phyloP scores from a whole-genome alignment of 371 early-diverging fungal species.

The Chytridiales sp. region DNA sequence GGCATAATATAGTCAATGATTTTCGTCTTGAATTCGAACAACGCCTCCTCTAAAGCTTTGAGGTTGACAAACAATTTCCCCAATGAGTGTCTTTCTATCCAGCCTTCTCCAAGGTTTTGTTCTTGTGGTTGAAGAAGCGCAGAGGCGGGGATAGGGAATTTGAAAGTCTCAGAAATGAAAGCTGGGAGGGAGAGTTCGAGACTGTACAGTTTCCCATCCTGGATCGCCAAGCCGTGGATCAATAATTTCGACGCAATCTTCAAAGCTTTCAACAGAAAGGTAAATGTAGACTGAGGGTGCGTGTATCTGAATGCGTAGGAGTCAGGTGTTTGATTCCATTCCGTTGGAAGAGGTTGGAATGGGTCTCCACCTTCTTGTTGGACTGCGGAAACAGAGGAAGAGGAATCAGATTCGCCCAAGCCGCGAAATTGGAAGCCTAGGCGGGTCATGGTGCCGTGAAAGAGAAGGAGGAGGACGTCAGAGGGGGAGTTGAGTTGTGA shows the following conservation, averaged over 20 bases:
- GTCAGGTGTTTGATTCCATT: slow-evolving; percentile 60
- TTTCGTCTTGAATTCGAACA: slow-evolving; percentile 58
- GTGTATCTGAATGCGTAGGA: slow-evolving; percentile 67
- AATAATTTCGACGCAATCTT: slow-evolving; percentile 61
- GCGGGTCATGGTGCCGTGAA: slow-evolving; percentile 60
- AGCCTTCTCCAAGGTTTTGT: too few species aligned
- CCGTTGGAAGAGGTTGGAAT: slow-evolving; percentile 50
- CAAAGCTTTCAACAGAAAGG: slow-evolving; percentile 70
- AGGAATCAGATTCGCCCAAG: slow-evolving; percentile 57
- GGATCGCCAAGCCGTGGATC: slow-evolving; percentile 66
- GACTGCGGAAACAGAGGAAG: neutral
- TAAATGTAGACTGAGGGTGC: slow-evolving; percentile 68
- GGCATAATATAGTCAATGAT: slow-evolving; percentile 70
- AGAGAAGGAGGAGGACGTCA: slow-evolving; percentile 57
- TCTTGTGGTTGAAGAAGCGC: neutral
- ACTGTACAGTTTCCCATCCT: slow-evolving; percentile 65
- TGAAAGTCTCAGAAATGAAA: slow-evolving; percentile 51
- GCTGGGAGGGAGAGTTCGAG: slow-evolving; percentile 54
- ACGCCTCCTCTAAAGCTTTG: slow-evolving; percentile 57
- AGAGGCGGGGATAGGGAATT: slow-evolving; percentile 28
- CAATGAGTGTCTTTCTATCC: too few species aligned
- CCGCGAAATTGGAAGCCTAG: slow-evolving; percentile 64
- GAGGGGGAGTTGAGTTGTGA: slow-evolving; percentile 48
- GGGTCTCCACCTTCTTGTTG: slow-evolving; percentile 22
- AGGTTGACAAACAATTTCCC: slow-evolving; percentile 7